These are phyloP conservation scores for Purpureocillium takamizusanense DNA, from an alignment of 2,329 filamentous ascomycete genomes.

Conservation along the genomic window DNA sequence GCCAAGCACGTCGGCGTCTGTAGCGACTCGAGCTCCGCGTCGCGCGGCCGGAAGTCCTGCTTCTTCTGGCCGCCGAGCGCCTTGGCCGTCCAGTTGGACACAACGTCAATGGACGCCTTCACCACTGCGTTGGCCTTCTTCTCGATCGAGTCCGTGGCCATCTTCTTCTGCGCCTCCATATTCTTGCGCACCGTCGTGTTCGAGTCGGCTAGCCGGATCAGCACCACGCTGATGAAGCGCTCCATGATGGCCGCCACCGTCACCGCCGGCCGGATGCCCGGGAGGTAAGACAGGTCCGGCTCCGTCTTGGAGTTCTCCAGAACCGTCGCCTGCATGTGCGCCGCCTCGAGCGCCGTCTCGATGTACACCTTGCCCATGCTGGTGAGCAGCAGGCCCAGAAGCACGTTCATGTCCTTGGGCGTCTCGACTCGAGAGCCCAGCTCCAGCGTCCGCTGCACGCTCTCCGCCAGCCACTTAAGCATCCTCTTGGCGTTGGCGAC, in stretches of 20 bases:
- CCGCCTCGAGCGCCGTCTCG: slow-evolving; percentile 59
- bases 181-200: slow-evolving; percentile 85
- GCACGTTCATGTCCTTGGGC: slow-evolving; percentile 82
- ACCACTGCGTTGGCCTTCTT: slow-evolving; percentile 63
- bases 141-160: slow-evolving; percentile 70
- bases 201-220: slow-evolving; percentile 79
- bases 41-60: slow-evolving; percentile 80
- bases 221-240: slow-evolving; percentile 80
- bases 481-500: slow-evolving; percentile 91
- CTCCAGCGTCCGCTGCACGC: slow-evolving; percentile 82
- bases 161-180: slow-evolving; percentile 74
- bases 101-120: slow-evolving; percentile 53
- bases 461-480: slow-evolving; percentile 95
- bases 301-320: slow-evolving; percentile 76
- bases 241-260: slow-evolving; percentile 90
- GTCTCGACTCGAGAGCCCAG: slow-evolving; percentile 82
- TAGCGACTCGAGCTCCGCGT: slow-evolving; percentile 69
- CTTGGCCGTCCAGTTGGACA: slow-evolving; percentile 66
- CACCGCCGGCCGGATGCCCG: slow-evolving; percentile 69
- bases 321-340: slow-evolving; percentile 61
- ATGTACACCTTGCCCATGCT: slow-evolving; percentile 81
- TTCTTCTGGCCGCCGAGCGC: slow-evolving; percentile 73
- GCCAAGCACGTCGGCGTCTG: slow-evolving; percentile 79
- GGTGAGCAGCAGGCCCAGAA: slow-evolving; percentile 73
- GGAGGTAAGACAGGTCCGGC: slow-evolving; percentile 79